Percentiles rank a stretch among this genome's conserved stretches.
phyloP scores from a whole-genome alignment of 495 filamentous ascomycete genomes.

The Podospora sp. region DNA sequence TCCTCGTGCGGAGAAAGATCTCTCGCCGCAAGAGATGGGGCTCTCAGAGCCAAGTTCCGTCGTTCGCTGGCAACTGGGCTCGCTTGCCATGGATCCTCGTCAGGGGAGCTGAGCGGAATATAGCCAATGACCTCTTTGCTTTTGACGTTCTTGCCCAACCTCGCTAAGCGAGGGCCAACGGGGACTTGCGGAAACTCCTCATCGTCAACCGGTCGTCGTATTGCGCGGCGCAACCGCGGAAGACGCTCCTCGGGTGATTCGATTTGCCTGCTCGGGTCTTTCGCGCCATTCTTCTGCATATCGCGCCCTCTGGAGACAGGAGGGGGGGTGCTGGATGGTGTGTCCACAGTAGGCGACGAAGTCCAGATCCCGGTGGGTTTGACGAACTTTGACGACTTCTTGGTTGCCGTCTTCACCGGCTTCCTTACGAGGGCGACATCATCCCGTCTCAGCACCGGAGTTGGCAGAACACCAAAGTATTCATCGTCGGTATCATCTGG shows the following conservation, averaged over 20 bases:
- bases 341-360: background rate
- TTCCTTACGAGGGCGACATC: background rate
- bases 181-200: constrained; percentile 28
- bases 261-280: background rate
- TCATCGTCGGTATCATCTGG: constrained; percentile 5
- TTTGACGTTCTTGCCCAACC: constrained; percentile 43
- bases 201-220: background rate
- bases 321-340: background rate
- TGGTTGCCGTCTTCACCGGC: background rate
- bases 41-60: background rate
- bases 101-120: constrained; percentile 32
- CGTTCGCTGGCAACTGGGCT: background rate
- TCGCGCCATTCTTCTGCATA: background rate
- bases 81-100: background rate
- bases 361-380: background rate
- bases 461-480: background rate
- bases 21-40: background rate
- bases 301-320: background rate
- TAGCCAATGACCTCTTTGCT: constrained; percentile 50
- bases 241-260: background rate
- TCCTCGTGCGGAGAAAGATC: background rate
- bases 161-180: constrained; percentile 37
- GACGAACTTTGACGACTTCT: background rate
- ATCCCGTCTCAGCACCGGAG: background rate
- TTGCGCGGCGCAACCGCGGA: background rate